A percentile compares a stretch with the other conserved stretches of the same genome.
Evolutionary conservation across 31 red algal species (phyloP).

Genomic region (Bonnemaisonia californica): DNA sequence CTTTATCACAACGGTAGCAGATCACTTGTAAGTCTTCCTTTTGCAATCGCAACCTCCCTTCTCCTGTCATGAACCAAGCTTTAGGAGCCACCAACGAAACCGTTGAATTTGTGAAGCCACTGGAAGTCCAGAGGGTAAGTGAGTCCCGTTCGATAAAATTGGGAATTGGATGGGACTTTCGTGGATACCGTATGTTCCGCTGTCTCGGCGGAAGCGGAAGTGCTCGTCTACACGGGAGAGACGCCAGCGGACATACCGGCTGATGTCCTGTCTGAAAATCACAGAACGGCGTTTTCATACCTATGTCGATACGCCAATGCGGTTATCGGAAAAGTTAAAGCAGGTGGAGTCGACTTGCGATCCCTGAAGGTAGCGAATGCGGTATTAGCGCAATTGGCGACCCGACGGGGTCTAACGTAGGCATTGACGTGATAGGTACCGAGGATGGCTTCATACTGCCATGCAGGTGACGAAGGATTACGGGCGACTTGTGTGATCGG

Average conservation of each 20-base stretch:
- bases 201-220: neutral
- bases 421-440: slow-evolving; percentile 82
- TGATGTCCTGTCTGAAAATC: neutral
- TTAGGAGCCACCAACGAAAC: too few species aligned
- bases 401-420: slow-evolving; percentile 47
- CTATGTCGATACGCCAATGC: neutral
- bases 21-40: too few species aligned
- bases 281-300: neutral
- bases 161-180: neutral
- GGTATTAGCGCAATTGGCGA: slow-evolving; percentile 66
- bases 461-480: slow-evolving; percentile 52
- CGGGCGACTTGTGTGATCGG: slow-evolving; percentile 89
- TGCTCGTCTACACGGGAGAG: neutral
- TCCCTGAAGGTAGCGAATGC: neutral
- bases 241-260: neutral
- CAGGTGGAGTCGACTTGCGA: neutral
- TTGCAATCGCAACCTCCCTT: too few species aligned
- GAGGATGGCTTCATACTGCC: slow-evolving; percentile 68
- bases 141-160: neutral
- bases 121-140: neutral
- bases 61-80: too few species aligned
- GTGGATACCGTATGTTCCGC: neutral
- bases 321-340: neutral
- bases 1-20: too few species aligned
- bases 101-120: neutral